phyloP scores from a whole-genome alignment of 2,329 filamentous ascomycete genomes.

The Stagonosporopsis tanaceti region DNA sequence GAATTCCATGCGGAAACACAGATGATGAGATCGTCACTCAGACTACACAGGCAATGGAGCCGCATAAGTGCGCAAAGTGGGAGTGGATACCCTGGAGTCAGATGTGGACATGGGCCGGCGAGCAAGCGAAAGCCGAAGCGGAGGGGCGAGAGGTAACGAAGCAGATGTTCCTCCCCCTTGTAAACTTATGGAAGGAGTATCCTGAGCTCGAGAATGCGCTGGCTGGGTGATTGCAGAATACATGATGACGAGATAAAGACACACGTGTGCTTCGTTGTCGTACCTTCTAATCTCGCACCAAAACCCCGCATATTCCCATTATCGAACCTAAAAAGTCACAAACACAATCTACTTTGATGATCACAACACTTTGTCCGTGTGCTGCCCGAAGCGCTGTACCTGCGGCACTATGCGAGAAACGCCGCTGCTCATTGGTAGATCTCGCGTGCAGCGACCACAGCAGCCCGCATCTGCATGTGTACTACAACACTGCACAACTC shows the following conservation, averaged over 20 bases:
- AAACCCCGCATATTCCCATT: constrained; percentile 6
- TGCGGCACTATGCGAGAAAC: not conserved
- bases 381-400: constrained; percentile 8
- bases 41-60: constrained; percentile 50
- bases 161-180: constrained; percentile 57
- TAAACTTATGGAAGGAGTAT: constrained; percentile 53
- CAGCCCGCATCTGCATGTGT: constrained; percentile 12
- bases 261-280: not conserved
- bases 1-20: not conserved
- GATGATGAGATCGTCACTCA: constrained; percentile 4
- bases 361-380: constrained; percentile 7
- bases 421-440: constrained; percentile 10
- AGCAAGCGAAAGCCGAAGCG: constrained; percentile 41
- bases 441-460: constrained; percentile 11
- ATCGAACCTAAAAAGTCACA: not conserved
- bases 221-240: constrained; percentile 12
- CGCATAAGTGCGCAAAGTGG: constrained; percentile 65
- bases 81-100: constrained; percentile 61
- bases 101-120: constrained; percentile 50
- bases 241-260: not conserved
- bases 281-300: constrained; percentile 3
- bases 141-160: constrained; percentile 37
- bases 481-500: constrained; percentile 2
- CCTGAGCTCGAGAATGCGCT: constrained; percentile 39
- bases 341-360: constrained; percentile 3